Evolutionary conservation across 768 basidiomycete species (phyloP), one percentile per base, ranked within the genome.

Genomic region (Leccinum pellstonianum): DNA sequence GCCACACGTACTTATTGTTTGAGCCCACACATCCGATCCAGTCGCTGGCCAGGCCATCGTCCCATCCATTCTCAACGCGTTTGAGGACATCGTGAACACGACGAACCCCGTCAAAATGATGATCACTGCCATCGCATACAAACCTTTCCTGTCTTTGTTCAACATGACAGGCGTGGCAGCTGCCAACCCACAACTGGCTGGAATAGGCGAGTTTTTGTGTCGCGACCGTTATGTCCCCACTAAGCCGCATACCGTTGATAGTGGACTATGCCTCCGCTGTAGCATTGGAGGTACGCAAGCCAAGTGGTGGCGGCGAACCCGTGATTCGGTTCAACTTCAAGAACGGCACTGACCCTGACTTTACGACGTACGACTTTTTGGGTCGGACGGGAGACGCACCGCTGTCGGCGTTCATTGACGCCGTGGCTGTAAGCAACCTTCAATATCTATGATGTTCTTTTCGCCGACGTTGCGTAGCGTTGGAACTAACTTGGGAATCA

Each of bases 71-170:
- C 62, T 90, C 12, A 65, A 76, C 35, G 81, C 82, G 7, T 75
- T 92, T 33, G 66, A 76, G 0, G 74, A 74, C 10, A 85, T 92
- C 70, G 73, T 74, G 8, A 79, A 85, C 63, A 48, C 72, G 3
- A 75, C 77, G 3, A 77, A 84, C 59, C 81, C 86, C 0, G 65
- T 85, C 57, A 85, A 86, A 68, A 67, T 93, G 46, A 71, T 78
- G 25, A 82, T 87, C 63, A 77, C 83, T 33, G 84, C 83, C 10
- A 78, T 86, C 54, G 80, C 88, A 0, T 92, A 91, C 77, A 91
- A 91, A 71, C 90, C 90, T 0, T 88, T 91, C 76, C 59, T 90
- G 33, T 86, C 86, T 9, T 71, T 92, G 49, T 91, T 92, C 77
- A 88, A 89, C 72, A 86, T 92, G 83, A 89, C 87, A 0, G 80